phyloP scores from a whole-genome alignment of 2,329 filamentous ascomycete genomes.

The Aspergillus pseudoterreus region DNA sequence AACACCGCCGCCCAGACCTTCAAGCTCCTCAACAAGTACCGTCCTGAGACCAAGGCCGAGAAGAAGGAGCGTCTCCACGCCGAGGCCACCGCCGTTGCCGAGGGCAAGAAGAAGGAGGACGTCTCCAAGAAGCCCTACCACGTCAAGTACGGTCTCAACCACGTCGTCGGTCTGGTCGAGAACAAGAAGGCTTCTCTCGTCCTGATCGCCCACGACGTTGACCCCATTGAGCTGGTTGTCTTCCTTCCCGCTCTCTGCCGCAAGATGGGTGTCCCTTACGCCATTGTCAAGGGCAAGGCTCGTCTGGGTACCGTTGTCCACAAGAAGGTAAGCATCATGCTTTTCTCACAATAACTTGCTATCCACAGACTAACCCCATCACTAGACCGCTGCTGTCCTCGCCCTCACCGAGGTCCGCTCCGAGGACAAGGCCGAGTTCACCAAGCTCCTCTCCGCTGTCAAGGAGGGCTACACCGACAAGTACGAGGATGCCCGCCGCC shows the following conservation, averaged over 20 bases:
- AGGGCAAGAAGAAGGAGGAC: constrained; percentile 99
- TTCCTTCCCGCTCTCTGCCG: constrained; percentile 98
- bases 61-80: constrained; percentile 99
- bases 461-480: constrained; percentile 98
- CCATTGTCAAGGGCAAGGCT: constrained; percentile 99
- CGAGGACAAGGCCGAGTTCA: constrained; percentile 97
- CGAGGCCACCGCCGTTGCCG: constrained; percentile 95
- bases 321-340: constrained; percentile 73
- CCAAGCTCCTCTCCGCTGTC: constrained; percentile 92
- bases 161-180: constrained; percentile 94
- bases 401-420: constrained; percentile 94
- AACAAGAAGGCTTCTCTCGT: constrained; percentile 99
- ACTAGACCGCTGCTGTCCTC: constrained; percentile 86
- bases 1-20: constrained; percentile 95
- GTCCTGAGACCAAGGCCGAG: constrained; percentile 96
- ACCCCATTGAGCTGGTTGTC: constrained; percentile 98
- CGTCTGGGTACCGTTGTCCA: constrained; percentile 97
- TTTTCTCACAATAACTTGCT: background rate
- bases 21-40: constrained; percentile 99
- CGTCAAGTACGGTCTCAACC: constrained; percentile 99
- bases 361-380: constrained; percentile 21
- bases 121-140: constrained; percentile 99
- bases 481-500: constrained; percentile 83
- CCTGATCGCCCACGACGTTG: constrained; percentile 98
- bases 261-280: constrained; percentile 99